These are phyloP conservation scores for Vaccinium corymbosum DNA, from an alignment of 148 eudicot genomes.

Conservation along the genomic window DNA sequence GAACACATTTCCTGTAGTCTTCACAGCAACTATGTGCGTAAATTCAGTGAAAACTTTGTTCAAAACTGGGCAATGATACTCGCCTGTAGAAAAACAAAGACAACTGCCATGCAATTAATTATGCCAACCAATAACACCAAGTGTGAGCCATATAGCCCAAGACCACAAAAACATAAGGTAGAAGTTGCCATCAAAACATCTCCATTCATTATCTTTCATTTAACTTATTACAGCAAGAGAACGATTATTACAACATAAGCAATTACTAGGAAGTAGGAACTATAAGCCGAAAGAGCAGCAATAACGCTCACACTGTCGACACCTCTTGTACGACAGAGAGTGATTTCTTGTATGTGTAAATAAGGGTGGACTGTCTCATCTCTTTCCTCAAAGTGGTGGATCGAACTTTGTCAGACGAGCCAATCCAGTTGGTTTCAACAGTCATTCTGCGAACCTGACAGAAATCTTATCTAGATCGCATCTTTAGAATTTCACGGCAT, in stretches of 20 bases:
- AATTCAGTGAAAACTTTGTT: conserved; percentile 95
- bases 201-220: not conserved
- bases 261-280: not conserved
- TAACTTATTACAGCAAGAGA: not conserved
- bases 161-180: not conserved
- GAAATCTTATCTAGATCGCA: not conserved
- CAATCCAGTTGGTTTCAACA: not conserved
- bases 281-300: not conserved
- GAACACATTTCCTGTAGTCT: conserved; percentile 92
- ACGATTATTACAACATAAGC: not conserved
- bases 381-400: not conserved
- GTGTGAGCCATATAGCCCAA: not conserved
- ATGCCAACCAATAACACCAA: not conserved
- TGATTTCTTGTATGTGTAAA: not conserved
- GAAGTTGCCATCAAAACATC: not conserved
- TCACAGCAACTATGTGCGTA: conserved; percentile 96
- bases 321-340: not conserved
- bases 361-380: not conserved
- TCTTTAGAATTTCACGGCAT: not conserved
- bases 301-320: not conserved
- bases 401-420: not conserved
- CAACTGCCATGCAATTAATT: not conserved
- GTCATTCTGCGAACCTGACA: not conserved
- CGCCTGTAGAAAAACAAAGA: conserved; percentile 38
- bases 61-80: conserved; percentile 89